A percentile compares a stretch with the other conserved stretches of the same genome.
Evolutionary conservation across 768 basidiomycete species (phyloP).

Genomic region (Lactarius sanguifluus): DNA sequence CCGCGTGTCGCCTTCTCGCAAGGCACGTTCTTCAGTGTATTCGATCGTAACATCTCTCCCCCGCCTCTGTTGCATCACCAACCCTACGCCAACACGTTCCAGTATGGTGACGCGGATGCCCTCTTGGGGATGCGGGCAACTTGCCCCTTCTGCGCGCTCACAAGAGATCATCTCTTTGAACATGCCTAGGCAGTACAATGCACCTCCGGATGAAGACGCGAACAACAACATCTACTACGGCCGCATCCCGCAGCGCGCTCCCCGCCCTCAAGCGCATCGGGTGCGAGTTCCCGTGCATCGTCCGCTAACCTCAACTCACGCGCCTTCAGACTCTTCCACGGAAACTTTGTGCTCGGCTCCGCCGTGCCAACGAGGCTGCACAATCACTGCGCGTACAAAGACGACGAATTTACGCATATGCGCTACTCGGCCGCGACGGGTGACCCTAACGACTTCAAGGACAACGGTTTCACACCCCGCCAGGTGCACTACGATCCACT

Average conservation of each 20-base stretch:
- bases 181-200: conserved; percentile 46
- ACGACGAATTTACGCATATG: conserved; percentile 94
- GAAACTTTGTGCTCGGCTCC: conserved; percentile 90
- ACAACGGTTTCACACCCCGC: conserved; percentile 79
- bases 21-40: conserved; percentile 10
- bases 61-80: conserved; percentile 24
- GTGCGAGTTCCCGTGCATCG: conserved; percentile 41
- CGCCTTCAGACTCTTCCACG: conserved; percentile 68
- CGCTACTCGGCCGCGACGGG: conserved; percentile 94
- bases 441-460: conserved; percentile 87
- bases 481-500: conserved; percentile 90
- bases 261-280: conserved; percentile 90
- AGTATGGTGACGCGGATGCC: conserved; percentile 35
- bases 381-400: conserved; percentile 71
- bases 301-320: background rate
- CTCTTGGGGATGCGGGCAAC: conserved; percentile 36
- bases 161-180: conserved; percentile 35
- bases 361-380: conserved; percentile 60
- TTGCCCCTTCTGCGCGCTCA: conserved; percentile 4
- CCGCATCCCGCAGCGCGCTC: conserved; percentile 85
- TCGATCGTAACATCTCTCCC: conserved; percentile 27
- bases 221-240: conserved; percentile 80
- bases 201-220: conserved; percentile 35
- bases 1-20: background rate
- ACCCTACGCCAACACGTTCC: conserved; percentile 24